Base-by-base conservation (phyloP, 495 filamentous ascomycete species). In the Penicillium waksmanii region DNA sequence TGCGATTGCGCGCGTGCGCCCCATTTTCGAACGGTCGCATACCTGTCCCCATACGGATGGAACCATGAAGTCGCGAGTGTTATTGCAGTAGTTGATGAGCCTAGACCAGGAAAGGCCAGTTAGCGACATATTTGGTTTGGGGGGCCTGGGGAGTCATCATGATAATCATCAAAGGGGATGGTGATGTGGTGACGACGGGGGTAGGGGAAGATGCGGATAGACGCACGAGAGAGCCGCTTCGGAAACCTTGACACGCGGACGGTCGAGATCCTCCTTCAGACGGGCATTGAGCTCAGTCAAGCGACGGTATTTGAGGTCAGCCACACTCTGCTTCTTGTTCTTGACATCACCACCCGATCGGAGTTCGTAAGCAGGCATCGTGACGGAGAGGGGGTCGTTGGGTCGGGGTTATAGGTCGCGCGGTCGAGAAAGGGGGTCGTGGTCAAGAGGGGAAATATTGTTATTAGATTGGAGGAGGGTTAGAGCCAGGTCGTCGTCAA, bases 301-400 rank as follows among this genome's bases (percentile, higher is more conserved):
- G 46, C 96, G 90, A 62, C 95, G 89, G 64, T 97, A 86, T 81
- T 98, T 98, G 56, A 98, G 85, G 77, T 98, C 95, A 51, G 95
- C 96, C 87, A 98, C 97, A 75, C 91, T 96, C 77, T 98, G 96
- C 83, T 97, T 97, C 85, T 96, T 97, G 80, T 93, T 96, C 84
- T 89, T 95, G 70, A 93, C 89, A 72, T 84, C 81, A 55, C 81
- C 82, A 31, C 81, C 82, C 11, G 82, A 76, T 70, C 82, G 80
- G 62, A 85, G 76, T 71, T 84, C 82, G 71, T 84, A 85, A 48
- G 77, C 64, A 53, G 80, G 66, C 74, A 82, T 82, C 52, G 71
- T 82, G 66, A 48, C 11, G 43, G 42, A 40, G 47, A 42, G 57
- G 53, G 51, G 62, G 57, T 42, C 15, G 54, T 7, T 33, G 27